phyloP scores from a whole-genome alignment of 768 basidiomycete species.

The Kwoniella sp. region DNA sequence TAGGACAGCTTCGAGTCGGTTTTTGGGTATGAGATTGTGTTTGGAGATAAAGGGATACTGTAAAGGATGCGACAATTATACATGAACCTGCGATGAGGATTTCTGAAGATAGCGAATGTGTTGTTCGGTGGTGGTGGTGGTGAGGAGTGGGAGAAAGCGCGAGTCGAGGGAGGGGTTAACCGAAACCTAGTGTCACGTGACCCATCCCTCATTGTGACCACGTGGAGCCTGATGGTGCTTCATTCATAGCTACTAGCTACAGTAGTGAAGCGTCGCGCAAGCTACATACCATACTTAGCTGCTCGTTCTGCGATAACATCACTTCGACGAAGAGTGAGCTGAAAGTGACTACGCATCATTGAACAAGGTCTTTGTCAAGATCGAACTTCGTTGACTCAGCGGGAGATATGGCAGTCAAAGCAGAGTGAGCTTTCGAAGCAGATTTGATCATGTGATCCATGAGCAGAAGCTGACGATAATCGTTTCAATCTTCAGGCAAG shows the following conservation, averaged over 20 bases:
- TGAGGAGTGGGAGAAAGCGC: slow-evolving; percentile 1
- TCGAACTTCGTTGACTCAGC: too few relatives aligned
- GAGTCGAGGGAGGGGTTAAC: neutral
- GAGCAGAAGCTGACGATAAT: too few relatives aligned
- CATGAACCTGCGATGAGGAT: neutral
- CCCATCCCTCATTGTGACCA: neutral
- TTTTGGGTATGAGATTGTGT: neutral
- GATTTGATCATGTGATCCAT: neutral
- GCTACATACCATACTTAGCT: too few relatives aligned
- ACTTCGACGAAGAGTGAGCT: too few relatives aligned
- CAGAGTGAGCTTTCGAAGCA: slow-evolving; percentile 30
- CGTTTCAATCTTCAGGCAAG: too few relatives aligned
- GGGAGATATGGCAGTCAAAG: slow-evolving; percentile 35
- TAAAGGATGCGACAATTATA: neutral
- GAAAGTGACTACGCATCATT: too few relatives aligned
- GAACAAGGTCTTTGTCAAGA: too few relatives aligned
- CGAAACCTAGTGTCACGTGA: slow-evolving; percentile 11
- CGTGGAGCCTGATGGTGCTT: neutral
- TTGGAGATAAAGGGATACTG: slow-evolving; percentile 1
- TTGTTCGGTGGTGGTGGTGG: neutral
- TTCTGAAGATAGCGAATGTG: too few relatives aligned
- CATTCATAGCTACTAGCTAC: too few relatives aligned
- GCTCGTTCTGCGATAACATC: too few relatives aligned
- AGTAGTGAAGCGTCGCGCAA: too few relatives aligned
- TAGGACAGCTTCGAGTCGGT: slow-evolving; percentile 3